Evolutionary conservation across 441 rosid genomes (phyloP).

Genomic region (Bocquillonia castaneifolia): DNA sequence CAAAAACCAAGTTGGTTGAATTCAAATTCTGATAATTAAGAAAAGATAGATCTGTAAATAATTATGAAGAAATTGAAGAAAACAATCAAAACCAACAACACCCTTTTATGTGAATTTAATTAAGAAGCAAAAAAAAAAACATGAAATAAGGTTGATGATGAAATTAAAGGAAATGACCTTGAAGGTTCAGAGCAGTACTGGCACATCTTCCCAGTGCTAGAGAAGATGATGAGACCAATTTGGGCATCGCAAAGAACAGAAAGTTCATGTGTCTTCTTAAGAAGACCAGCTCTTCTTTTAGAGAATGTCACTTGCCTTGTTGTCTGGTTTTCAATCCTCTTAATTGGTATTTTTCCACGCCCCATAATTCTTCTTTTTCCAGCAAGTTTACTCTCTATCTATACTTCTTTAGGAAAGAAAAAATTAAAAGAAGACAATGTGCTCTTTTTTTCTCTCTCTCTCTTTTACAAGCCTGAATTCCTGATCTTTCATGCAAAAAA

Average conservation of each 20-base stretch:
- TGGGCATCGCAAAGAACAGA: constrained; percentile 69
- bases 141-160: not conserved
- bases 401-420: not conserved
- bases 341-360: constrained; percentile 61
- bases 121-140: not conserved
- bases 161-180: constrained; percentile 27
- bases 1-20: not conserved
- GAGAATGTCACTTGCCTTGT: constrained; percentile 74
- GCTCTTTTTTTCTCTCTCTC: not conserved
- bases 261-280: constrained; percentile 71
- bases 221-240: constrained; percentile 69
- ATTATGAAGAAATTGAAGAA: not conserved
- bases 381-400: not conserved
- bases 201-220: constrained; percentile 59
- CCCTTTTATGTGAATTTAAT: not conserved
- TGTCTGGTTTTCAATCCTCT: constrained; percentile 68
- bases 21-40: not conserved
- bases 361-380: constrained; percentile 38
- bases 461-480: constrained; percentile 3
- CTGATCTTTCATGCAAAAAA: constrained; percentile 2
- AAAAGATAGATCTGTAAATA: not conserved
- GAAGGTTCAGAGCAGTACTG: constrained; percentile 54
- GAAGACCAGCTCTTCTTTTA: constrained; percentile 54
- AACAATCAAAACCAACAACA: too few relatives aligned
- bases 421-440: not conserved